A percentile compares a stretch with the other conserved stretches of the same genome.
phyloP scores from a whole-genome alignment of 139 green algal genomes.

The Penium margaritaceum region DNA sequence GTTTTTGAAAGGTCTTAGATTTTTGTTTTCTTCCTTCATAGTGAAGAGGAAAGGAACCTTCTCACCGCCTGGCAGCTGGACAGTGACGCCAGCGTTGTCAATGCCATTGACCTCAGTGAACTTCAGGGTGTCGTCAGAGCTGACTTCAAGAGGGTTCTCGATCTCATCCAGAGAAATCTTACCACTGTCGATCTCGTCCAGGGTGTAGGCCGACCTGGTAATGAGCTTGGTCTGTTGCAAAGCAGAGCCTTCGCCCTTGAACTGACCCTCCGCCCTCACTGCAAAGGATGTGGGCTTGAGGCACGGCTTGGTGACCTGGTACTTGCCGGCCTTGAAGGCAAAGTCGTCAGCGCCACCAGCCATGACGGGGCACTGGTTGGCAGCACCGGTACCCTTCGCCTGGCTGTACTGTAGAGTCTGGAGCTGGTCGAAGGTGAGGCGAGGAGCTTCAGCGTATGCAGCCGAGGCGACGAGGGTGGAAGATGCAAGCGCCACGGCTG shows the following conservation, averaged over 20 bases:
- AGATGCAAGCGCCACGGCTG: not conserved
- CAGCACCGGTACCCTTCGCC: slow-evolving; percentile 92
- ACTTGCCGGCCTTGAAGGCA: slow-evolving; percentile 58
- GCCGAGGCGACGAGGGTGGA: not conserved
- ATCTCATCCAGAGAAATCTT: too few species aligned
- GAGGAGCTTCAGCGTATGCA: not conserved
- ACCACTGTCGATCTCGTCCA: too few species aligned
- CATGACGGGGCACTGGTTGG: slow-evolving; percentile 96
- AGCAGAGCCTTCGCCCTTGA: not conserved
- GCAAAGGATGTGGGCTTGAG: slow-evolving; percentile 86
- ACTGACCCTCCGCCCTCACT: slow-evolving; percentile 50
- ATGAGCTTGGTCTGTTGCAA: slow-evolving; percentile 93
- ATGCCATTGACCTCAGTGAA: slow-evolving; percentile 95
- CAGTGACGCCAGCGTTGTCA: slow-evolving; percentile 90
- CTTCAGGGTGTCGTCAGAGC: slow-evolving; percentile 71
- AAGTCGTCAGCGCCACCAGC: slow-evolving; percentile 35
- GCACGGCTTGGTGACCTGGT: slow-evolving; percentile 91
- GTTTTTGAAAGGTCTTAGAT: too few species aligned
- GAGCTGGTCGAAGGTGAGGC: slow-evolving; percentile 85
- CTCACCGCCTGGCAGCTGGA: slow-evolving; percentile 95
- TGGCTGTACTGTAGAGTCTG: slow-evolving; percentile 93
- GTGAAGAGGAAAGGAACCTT: slow-evolving; percentile 98
- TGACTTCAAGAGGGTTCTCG: slow-evolving; percentile 20
- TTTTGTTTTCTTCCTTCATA: slow-evolving; percentile 91
- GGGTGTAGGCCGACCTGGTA: slow-evolving; percentile 96